These are phyloP conservation scores for Scedosporium aurantiacum DNA, from an alignment of 2,329 filamentous ascomycete species.

Conservation along the genomic window DNA sequence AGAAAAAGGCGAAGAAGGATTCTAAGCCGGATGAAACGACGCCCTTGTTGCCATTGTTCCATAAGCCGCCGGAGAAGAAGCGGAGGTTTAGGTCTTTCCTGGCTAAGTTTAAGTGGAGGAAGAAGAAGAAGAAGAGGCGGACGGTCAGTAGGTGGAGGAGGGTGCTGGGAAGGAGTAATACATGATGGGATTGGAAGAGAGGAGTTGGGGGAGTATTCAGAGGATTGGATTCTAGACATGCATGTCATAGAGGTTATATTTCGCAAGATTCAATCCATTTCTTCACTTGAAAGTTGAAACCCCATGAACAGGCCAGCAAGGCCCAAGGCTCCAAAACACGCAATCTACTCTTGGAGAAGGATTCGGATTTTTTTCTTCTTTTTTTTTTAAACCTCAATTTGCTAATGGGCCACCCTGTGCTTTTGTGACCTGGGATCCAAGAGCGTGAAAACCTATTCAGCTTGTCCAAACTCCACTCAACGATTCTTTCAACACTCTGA, in stretches of 20 bases:
- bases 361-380: too few species aligned
- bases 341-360: too few species aligned
- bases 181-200: neutral
- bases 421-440: too few species aligned
- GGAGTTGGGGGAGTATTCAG: neutral
- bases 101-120: slow-evolving; percentile 5
- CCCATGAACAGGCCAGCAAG: too few species aligned
- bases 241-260: neutral
- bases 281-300: too few species aligned
- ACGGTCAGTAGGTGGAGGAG: slow-evolving; percentile 2
- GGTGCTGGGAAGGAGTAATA: neutral
- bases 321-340: too few species aligned
- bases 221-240: neutral
- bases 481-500: too few species aligned
- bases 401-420: too few species aligned
- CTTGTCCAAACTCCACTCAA: too few species aligned
- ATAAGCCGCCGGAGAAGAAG: neutral
- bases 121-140: slow-evolving; percentile 5
- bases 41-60: slow-evolving; percentile 3
- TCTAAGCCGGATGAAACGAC: slow-evolving; percentile 1
- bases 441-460: too few species aligned
- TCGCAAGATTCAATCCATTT: neutral
- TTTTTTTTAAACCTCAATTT: too few species aligned
- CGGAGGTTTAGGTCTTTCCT: slow-evolving; percentile 5
- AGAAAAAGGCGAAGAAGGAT: slow-evolving; percentile 1